Evolutionary conservation across 163 green algal genomes (phyloP).

Genomic region (Volvox carteri): DNA sequence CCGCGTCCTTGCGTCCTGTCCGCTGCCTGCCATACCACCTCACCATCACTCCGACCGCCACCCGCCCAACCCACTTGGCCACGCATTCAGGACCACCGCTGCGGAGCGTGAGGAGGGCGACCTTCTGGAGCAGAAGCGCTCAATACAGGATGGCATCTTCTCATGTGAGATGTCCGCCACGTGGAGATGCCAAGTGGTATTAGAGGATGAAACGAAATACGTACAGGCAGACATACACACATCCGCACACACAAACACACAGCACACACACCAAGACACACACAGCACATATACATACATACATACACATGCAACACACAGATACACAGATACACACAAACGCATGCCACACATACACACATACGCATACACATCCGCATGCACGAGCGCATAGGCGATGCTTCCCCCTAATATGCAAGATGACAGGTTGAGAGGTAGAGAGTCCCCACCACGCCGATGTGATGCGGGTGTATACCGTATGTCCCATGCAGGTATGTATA

Average conservation of each 20-base stretch:
- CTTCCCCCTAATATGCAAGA: too few relatives aligned
- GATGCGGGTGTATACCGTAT: too few relatives aligned
- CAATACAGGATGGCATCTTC: conserved; percentile 26
- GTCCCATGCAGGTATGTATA: conserved; percentile 48
- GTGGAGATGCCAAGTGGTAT: not conserved
- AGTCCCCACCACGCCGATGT: too few relatives aligned
- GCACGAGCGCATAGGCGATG: too few relatives aligned
- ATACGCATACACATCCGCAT: too few relatives aligned
- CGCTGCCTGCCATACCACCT: too few relatives aligned
- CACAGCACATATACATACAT: not conserved
- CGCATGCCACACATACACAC: too few relatives aligned
- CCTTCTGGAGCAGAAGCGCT: conserved; percentile 32
- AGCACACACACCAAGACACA: not conserved
- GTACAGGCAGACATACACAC: too few relatives aligned
- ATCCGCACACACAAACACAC: not conserved
- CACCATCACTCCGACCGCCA: not conserved
- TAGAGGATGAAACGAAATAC: too few relatives aligned
- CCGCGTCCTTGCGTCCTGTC: too few relatives aligned
- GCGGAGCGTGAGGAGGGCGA: conserved; percentile 27
- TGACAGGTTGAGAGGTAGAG: too few relatives aligned
- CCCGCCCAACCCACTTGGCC: not conserved
- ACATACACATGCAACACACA: not conserved
- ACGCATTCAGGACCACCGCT: not conserved
- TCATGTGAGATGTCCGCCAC: not conserved
- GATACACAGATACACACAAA: too few relatives aligned